These are phyloP conservation scores for Irpex lacteus DNA, from an alignment of 1,284 basidiomycete genomes.

Conservation along the genomic window DNA sequence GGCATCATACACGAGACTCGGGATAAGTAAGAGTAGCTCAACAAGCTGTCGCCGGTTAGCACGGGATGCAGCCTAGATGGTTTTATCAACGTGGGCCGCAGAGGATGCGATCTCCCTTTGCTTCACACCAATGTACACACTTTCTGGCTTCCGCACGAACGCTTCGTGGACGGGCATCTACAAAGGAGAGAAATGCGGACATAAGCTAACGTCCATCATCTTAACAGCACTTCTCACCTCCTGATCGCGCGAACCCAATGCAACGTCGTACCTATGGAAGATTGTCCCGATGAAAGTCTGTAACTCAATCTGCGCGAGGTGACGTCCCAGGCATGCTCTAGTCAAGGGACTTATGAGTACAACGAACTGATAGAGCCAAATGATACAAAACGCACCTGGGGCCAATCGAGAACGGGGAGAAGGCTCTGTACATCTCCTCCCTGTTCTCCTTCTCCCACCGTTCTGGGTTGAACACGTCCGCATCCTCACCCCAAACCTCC, in stretches of 20 bases:
- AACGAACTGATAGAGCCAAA: slow-evolving; percentile 2
- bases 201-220: background rate
- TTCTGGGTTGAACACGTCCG: slow-evolving; percentile 9
- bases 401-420: slow-evolving; percentile 50
- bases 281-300: slow-evolving; percentile 67
- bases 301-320: slow-evolving; percentile 69
- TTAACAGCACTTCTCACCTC: slow-evolving; percentile 35
- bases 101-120: background rate
- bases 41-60: too few species aligned
- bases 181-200: slow-evolving; percentile 5
- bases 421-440: slow-evolving; percentile 1
- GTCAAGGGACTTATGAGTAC: slow-evolving; percentile 28
- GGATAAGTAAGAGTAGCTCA: too few species aligned
- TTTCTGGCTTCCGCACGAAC: slow-evolving; percentile 67
- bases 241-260: slow-evolving; percentile 49
- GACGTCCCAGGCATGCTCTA: slow-evolving; percentile 56
- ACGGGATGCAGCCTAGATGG: too few species aligned
- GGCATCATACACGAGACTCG: too few species aligned
- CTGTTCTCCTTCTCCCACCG: slow-evolving; percentile 7
- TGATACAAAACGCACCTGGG: slow-evolving; percentile 41
- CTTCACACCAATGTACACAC: background rate
- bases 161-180: slow-evolving; percentile 67
- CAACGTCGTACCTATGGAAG: slow-evolving; percentile 63
- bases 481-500: slow-evolving; percentile 11
- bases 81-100: too few species aligned